Evolutionary conservation across 2,329 filamentous ascomycete species (phyloP).

Genomic region (Dendryphion nanum): DNA sequence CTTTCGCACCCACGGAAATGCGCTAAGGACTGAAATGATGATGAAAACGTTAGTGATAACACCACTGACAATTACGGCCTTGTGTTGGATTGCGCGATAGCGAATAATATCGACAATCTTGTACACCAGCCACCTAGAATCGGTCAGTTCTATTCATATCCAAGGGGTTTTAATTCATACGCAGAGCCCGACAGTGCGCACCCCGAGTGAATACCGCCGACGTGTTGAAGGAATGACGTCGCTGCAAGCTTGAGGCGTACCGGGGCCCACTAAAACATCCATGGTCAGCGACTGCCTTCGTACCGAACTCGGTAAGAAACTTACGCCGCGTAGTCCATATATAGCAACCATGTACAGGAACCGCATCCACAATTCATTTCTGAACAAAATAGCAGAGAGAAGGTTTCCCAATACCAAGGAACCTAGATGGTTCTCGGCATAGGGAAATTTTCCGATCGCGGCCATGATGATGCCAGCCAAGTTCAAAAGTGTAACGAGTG

Average conservation of each 20-base stretch:
- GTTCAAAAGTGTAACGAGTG: slow-evolving; percentile 29
- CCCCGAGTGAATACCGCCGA: slow-evolving; percentile 36
- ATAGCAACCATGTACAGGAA: slow-evolving; percentile 32
- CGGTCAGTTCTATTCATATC: no score
- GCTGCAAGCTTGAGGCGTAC: slow-evolving; percentile 27
- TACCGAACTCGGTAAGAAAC: slow-evolving; percentile 3
- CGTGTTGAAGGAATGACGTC: slow-evolving; percentile 33
- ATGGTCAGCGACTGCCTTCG: slow-evolving; percentile 3
- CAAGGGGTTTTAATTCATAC: no score
- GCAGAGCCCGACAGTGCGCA: slow-evolving; percentile 34
- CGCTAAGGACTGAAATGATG: slow-evolving; percentile 34
- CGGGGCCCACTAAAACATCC: slow-evolving; percentile 28
- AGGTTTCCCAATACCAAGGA: slow-evolving; percentile 35
- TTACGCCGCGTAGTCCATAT: slow-evolving; percentile 27
- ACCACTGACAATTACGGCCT: slow-evolving; percentile 30
- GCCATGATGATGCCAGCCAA: slow-evolving; percentile 28
- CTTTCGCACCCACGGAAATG: slow-evolving; percentile 38
- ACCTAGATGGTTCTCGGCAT: slow-evolving; percentile 33
- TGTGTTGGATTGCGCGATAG: slow-evolving; percentile 31
- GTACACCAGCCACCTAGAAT: slow-evolving; percentile 32
- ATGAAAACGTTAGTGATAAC: slow-evolving; percentile 36
- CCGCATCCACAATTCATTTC: slow-evolving; percentile 34
- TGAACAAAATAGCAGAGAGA: slow-evolving; percentile 28
- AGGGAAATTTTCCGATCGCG: slow-evolving; percentile 24
- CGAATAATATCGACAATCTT: slow-evolving; percentile 36